phyloP scores from a whole-genome alignment of 208 protist species.

The Wallacemonas sp. region DNA sequence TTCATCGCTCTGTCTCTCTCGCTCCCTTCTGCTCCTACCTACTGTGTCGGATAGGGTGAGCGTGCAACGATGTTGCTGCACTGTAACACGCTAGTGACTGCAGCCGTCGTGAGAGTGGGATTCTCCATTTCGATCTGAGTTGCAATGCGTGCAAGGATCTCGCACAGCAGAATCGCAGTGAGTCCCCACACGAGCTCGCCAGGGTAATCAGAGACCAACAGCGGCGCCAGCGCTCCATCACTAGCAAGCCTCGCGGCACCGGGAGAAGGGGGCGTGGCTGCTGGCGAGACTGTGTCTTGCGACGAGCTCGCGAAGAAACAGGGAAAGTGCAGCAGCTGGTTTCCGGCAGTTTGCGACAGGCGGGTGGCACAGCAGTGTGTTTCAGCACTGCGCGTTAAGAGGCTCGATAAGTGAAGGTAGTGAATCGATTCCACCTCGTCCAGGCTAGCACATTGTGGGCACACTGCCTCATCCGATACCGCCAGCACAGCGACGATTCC shows the following conservation, averaged over 20 bases:
- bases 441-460: conserved; percentile 51
- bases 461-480: conserved; percentile 28
- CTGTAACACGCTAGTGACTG: conserved; percentile 22
- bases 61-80: conserved; percentile 39
- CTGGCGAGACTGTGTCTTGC: conserved; percentile 22
- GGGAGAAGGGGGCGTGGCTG: conserved; percentile 27
- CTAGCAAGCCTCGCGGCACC: conserved; percentile 23
- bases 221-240: conserved; percentile 46
- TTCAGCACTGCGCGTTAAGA: conserved; percentile 46
- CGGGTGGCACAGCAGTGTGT: conserved; percentile 46
- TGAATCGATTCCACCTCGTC: conserved; percentile 80
- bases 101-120: not conserved
- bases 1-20: too few relatives aligned
- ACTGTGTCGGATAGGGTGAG: conserved; percentile 21
- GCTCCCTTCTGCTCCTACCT: too few relatives aligned
- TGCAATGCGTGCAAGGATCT: conserved; percentile 66
- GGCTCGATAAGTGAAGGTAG: conserved; percentile 76
- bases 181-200: conserved; percentile 87
- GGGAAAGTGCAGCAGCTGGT: conserved; percentile 44
- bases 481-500: conserved; percentile 65
- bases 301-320: conserved; percentile 77
- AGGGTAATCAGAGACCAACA: conserved; percentile 68
- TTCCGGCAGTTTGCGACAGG: conserved; percentile 37
- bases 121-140: conserved; percentile 25
- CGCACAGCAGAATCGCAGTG: conserved; percentile 70